phyloP scores from a whole-genome alignment of 2,329 filamentous ascomycete species.

The Pseudogymnoascus sp. region DNA sequence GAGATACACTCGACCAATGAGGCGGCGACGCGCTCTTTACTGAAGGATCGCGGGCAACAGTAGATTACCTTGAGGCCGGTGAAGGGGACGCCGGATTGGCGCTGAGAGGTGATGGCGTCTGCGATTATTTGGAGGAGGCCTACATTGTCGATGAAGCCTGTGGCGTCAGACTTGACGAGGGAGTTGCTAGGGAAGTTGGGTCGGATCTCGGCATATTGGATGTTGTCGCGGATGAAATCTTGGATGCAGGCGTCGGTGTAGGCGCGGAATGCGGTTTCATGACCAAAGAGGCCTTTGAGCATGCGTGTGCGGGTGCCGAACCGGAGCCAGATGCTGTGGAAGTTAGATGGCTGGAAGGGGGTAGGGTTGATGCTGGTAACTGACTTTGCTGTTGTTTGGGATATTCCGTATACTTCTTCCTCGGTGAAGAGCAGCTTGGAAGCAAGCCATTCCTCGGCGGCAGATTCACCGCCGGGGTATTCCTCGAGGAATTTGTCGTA shows the following conservation, averaged over 20 bases:
- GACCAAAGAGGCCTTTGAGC: slow-evolving; percentile 67
- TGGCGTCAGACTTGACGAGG: slow-evolving; percentile 52
- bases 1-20: slow-evolving; percentile 55
- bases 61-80: slow-evolving; percentile 65
- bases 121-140: slow-evolving; percentile 56
- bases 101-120: slow-evolving; percentile 40
- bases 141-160: slow-evolving; percentile 42
- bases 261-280: slow-evolving; percentile 52
- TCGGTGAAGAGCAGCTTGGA: slow-evolving; percentile 56
- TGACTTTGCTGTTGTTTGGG: slow-evolving; percentile 47
- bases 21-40: slow-evolving; percentile 37
- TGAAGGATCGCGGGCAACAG: slow-evolving; percentile 59
- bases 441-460: slow-evolving; percentile 47
- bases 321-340: slow-evolving; percentile 43
- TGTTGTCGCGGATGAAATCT: slow-evolving; percentile 55
- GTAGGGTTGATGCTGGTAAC: slow-evolving; percentile 17
- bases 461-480: slow-evolving; percentile 32
- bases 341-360: slow-evolving; percentile 14
- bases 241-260: slow-evolving; percentile 55
- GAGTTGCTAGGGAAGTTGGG: slow-evolving; percentile 63
- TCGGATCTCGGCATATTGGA: slow-evolving; percentile 65
- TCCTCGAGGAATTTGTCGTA: slow-evolving; percentile 37
- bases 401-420: slow-evolving; percentile 48
- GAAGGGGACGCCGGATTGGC: slow-evolving; percentile 41
- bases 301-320: slow-evolving; percentile 65